Conservation (phyloP, 257 asterid species). For the Buddleja alternifolia region DNA sequence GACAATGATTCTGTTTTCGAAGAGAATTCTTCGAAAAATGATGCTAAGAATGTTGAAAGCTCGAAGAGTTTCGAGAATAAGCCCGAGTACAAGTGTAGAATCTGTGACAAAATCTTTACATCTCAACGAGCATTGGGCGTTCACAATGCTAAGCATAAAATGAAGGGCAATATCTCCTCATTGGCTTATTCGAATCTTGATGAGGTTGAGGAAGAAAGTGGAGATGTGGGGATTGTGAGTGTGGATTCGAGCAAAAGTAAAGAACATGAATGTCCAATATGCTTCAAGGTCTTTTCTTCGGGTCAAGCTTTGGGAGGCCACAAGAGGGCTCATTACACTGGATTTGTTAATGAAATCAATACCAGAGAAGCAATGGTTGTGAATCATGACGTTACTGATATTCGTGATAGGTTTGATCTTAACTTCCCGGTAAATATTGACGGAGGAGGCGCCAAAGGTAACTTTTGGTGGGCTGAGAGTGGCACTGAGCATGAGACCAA, state of each 20-base stretch:
- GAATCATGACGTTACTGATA: constrained; percentile 36
- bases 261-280: constrained; percentile 48
- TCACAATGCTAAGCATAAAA: constrained; percentile 28
- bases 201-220: constrained; percentile 19
- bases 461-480: constrained; percentile 49
- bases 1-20: constrained; percentile 22
- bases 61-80: constrained; percentile 27
- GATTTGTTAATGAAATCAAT: constrained; percentile 34
- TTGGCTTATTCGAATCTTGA: constrained; percentile 6
- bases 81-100: constrained; percentile 25
- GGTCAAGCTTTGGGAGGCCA: constrained; percentile 93
- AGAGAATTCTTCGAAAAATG: constrained; percentile 19
- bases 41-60: constrained; percentile 28
- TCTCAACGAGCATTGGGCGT: constrained; percentile 33
- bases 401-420: constrained; percentile 39
- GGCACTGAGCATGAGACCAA: constrained; percentile 33
- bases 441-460: constrained; percentile 37
- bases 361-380: constrained; percentile 26
- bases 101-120: constrained; percentile 20
- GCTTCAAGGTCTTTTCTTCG: constrained; percentile 69
- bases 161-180: constrained; percentile 18
- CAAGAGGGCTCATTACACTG: constrained; percentile 73
- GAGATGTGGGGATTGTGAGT: constrained; percentile 10
- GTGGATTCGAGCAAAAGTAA: constrained; percentile 36
- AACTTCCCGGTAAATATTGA: constrained; percentile 45